phyloP scores from a whole-genome alignment of 768 basidiomycete species.

The Termitomyces titanicus region DNA sequence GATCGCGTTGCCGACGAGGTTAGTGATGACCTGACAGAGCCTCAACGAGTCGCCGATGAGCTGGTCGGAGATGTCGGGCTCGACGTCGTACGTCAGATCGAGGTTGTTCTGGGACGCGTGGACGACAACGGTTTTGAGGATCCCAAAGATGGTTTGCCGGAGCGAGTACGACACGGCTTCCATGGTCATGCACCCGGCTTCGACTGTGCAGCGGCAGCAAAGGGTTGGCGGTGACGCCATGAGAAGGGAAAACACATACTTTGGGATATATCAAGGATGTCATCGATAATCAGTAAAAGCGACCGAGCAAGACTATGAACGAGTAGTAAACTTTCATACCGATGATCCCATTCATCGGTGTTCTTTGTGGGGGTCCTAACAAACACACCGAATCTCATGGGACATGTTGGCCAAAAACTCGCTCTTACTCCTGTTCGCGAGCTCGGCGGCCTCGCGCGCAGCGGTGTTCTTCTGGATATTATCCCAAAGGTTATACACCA shows the following conservation, averaged over 20 bases:
- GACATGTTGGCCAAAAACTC: slow-evolving; percentile 99
- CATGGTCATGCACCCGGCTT: slow-evolving; percentile 99
- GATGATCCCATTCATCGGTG: slow-evolving; percentile 99
- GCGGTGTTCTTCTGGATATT: slow-evolving; percentile 98
- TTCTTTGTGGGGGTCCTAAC: too few relatives aligned
- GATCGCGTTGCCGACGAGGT: slow-evolving; percentile 93
- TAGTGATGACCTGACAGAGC: slow-evolving; percentile 92
- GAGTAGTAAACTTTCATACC: slow-evolving; percentile 97
- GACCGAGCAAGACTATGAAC: slow-evolving; percentile 94
- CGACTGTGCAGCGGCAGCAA: slow-evolving; percentile 66
- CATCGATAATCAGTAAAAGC: slow-evolving; percentile 94
- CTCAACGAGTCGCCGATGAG: slow-evolving; percentile 95
- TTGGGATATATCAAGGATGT: slow-evolving; percentile 99
- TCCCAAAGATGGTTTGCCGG: slow-evolving; percentile 95
- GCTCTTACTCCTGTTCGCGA: slow-evolving; percentile 95
- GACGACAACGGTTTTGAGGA: slow-evolving; percentile 96
- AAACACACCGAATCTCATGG: slow-evolving; percentile 89
- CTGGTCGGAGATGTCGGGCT: slow-evolving; percentile 93
- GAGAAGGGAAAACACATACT: slow-evolving; percentile 59
- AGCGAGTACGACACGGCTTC: slow-evolving; percentile 98
- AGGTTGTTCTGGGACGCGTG: slow-evolving; percentile 96
- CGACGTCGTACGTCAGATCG: slow-evolving; percentile 94
- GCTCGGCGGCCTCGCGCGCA: slow-evolving; percentile 93
- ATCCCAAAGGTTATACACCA: slow-evolving; percentile 97
- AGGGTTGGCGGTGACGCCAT: slow-evolving; percentile 12